Base-by-base conservation (phyloP, 495 filamentous ascomycete genomes). In the Pyronema domesticum region DNA sequence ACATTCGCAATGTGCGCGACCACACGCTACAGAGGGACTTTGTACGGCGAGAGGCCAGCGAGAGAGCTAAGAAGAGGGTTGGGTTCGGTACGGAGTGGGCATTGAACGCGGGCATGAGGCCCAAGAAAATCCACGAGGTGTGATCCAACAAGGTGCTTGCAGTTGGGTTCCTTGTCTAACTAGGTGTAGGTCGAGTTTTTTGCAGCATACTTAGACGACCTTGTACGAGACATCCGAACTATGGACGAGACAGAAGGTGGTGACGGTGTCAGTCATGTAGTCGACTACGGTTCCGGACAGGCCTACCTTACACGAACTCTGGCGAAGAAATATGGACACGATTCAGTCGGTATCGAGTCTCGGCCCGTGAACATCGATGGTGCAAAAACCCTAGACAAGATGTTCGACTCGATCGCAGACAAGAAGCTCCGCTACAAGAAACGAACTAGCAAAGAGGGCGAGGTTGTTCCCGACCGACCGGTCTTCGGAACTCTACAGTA, bases 41-140 rank as follows among this genome's bases (percentile, higher is more conserved):
- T 35, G 60, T 66, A 1, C 61, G 51, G 13, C 44, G 5, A 23
- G 51, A 14, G 52, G 47, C 23, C 18, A 23, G 37, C 42, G 56
- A 10, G 54, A 56, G 19, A 19, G 23, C 17, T 55, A 58, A 18
- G 53, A 40, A 13, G 50, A 51, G 36, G 55, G 55, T 34, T 51
- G 39, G 11, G 55, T 47, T 17, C 43, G 50, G 9, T 49, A 60
- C 37, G 46, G 51, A 57, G 37, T 60, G 58, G 58, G 54, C 54
- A 10, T 45, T 95, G 19, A 77, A 85, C 0, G 75, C 93, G 4
- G 91, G 91, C 15, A 98, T 98, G 93, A 95, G 86, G 56, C 75
- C 81, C 34, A 98, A 98, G 68, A 98, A 98, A 67, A 74, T 86
- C 14, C 93, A 98, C 57, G 91, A 98, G 71, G 91, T 95, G 81